Base-by-base conservation (phyloP, 2,329 filamentous ascomycete species). In the Sordariomycetes sp. region DNA sequence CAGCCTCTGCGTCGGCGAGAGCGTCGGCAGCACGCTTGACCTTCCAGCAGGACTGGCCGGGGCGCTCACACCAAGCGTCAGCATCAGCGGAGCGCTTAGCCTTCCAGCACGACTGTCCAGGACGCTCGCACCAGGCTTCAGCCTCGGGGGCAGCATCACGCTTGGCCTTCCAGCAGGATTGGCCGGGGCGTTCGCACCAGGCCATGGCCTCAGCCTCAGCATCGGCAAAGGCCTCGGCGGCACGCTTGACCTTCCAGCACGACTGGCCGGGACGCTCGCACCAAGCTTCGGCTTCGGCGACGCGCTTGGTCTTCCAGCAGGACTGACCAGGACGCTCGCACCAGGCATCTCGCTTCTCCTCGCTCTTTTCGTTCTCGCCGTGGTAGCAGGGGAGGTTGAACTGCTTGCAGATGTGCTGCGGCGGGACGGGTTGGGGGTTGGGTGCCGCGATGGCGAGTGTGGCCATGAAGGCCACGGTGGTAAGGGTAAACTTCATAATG, bases 161-260 rank as follows among this genome's bases (percentile, higher is more conserved):
- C 16, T 48, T 48, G 11, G 51, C 42, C 48, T 54, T 59, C 58
- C 55, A 60, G 58, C 59, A 62, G 6, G 49, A 39, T 42, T 54
- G 43, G 14, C 57, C 57, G 18, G 39, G 40, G 32, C 44, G 39
- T 18, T 39, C 39, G 42, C 54, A 57, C 47, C 51, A 53, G 16
- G 42, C 37, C 16, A 45, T 47, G 16, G 43, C 43, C 16, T 47
- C 30, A 21, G 33, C 32, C 40, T 58, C 37, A 33, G 54, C 45
- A 8, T 38, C 41, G 42, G 46, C 32, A 40, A 59, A 49, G 35
- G 51, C 50, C 11, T 55, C 51, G 42, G 56, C 53, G 14, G 56
- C 59, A 40, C 60, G 62, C 49, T 59, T 60, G 43, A 53, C 52
- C 40, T 49, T 57, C 49, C 50, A 54, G 54, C 59, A 62, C 1